Conservation (phyloP, 2,329 filamentous ascomycete genomes). For the Fusarium clavum region DNA sequence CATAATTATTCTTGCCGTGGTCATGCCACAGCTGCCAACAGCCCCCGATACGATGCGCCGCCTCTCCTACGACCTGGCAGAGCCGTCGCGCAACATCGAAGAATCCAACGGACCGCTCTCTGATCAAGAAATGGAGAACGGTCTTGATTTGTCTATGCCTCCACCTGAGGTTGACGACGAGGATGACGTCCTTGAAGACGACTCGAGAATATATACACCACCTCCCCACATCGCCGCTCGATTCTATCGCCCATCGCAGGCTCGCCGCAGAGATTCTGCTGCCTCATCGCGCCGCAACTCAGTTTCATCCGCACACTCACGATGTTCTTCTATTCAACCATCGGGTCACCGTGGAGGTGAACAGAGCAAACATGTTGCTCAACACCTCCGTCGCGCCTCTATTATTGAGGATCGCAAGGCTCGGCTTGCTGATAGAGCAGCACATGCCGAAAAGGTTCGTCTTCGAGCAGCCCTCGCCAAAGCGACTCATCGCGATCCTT, state of each 20-base stretch:
- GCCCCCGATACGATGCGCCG: constrained; percentile 56
- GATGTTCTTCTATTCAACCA: constrained; percentile 70
- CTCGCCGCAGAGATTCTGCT: constrained; percentile 78
- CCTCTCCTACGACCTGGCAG: constrained; percentile 55
- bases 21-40: constrained; percentile 38
- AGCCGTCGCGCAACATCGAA: constrained; percentile 56
- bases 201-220: constrained; percentile 64
- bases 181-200: constrained; percentile 50
- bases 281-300: constrained; percentile 84
- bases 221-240: constrained; percentile 82
- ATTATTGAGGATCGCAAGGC: constrained; percentile 86
- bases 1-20: background rate
- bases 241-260: constrained; percentile 76
- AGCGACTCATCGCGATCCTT: constrained; percentile 71
- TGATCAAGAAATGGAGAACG: constrained; percentile 48
- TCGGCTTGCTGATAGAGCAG: constrained; percentile 80
- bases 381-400: constrained; percentile 81
- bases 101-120: constrained; percentile 49
- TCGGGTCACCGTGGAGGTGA: constrained; percentile 63
- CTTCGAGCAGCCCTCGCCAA: constrained; percentile 80
- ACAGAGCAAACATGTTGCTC: constrained; percentile 81
- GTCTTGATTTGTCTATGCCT: constrained; percentile 55
- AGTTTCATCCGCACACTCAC: constrained; percentile 79
- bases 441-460: constrained; percentile 85
- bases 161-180: constrained; percentile 52